Evolutionary conservation across 805 yeast genomes (phyloP), one percentile per base, ranked within the genome.

Genomic region (Cyberlindnera petersonii): DNA sequence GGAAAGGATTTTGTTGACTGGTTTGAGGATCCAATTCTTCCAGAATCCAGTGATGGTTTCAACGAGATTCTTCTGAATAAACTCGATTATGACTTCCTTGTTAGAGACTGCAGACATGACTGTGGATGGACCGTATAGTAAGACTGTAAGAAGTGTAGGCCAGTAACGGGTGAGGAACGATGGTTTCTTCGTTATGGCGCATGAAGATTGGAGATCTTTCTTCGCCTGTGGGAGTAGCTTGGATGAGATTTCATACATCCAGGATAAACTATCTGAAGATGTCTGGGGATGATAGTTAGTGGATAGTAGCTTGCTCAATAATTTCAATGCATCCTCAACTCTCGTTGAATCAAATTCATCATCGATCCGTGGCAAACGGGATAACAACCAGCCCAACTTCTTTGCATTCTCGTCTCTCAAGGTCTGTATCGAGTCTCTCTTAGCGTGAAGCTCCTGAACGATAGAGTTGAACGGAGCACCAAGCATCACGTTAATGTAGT

Each of bases 1-100:
- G 33, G 76, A 71, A 48, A 86, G 64, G 47, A 91, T 80, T 50
- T 84, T 80, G 29, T 67, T 65, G 15, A 85, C 55, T 1, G 98
- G 98, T 32, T 73, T 72, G 28, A 86, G 64, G 4, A 91, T 72
- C 98, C 98, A 91, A 58, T 89, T 87, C 23, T 68, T 61, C 68
- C 80, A 74, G 50, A 89, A 82, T 4, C 91, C 86, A 21, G 56
- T 53, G 1, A 69, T 53, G 0, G 94, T 81, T n/a, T 79, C 85
- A 13, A 79, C 59, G 6, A 86, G 55, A 37, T 82, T 81, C 35
- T 67, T 65, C 35, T 66, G 63, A 31, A 78, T 42, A 81, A 93
- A 86, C 2, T 66, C 55, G 3, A 66, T 45, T 14, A 87, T 75
- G 14, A 66, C 72, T 14, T 63, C 64, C 43, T 84, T 67, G 45